A percentile compares a stretch with the other conserved stretches of the same genome.
Conservation (phyloP, 192 early-diverging fungal genomes). For the Coemansia sp. region DNA sequence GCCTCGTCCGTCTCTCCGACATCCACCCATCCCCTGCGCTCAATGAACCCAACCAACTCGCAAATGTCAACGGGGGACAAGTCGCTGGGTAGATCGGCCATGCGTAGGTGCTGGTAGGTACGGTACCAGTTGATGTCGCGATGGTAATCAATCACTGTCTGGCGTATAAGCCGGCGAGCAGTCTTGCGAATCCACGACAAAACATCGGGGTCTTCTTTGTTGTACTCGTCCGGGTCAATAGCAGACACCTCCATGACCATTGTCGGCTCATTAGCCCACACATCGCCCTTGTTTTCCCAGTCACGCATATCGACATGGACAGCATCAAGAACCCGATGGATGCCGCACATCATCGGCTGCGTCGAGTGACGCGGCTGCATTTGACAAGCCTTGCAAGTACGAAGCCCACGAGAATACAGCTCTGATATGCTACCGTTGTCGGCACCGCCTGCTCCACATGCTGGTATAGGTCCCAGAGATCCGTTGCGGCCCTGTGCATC, state of each 20-base stretch:
- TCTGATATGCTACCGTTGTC: background rate
- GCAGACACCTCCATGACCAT: conserved; percentile 46
- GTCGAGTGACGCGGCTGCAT: conserved; percentile 6
- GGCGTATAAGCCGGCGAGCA: conserved; percentile 22
- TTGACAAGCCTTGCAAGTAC: conserved; percentile 27
- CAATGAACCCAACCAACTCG: conserved; percentile 41
- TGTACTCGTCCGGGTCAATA: conserved; percentile 46
- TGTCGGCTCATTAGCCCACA: conserved; percentile 45
- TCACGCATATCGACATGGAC: conserved; percentile 48
- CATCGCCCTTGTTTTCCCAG: conserved; percentile 50
- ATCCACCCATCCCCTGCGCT: conserved; percentile 31
- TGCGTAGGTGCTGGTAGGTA: conserved; percentile 32
- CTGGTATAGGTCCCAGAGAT: conserved; percentile 22
- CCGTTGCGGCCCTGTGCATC: conserved; percentile 39
- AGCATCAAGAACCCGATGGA: conserved; percentile 32
- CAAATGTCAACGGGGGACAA: conserved; percentile 23
- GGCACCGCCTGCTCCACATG: background rate
- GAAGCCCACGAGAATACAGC: conserved; percentile 1
- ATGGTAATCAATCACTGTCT: conserved; percentile 41
- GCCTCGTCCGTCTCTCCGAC: conserved; percentile 25
- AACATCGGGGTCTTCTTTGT: conserved; percentile 47
- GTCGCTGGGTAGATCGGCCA: conserved; percentile 32
- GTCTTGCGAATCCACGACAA: conserved; percentile 40
- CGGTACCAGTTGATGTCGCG: conserved; percentile 52
- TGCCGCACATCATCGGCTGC: conserved; percentile 13